Evolutionary conservation across 345 rosid genomes (phyloP).

Genomic region (Pistacia atlantica): DNA sequence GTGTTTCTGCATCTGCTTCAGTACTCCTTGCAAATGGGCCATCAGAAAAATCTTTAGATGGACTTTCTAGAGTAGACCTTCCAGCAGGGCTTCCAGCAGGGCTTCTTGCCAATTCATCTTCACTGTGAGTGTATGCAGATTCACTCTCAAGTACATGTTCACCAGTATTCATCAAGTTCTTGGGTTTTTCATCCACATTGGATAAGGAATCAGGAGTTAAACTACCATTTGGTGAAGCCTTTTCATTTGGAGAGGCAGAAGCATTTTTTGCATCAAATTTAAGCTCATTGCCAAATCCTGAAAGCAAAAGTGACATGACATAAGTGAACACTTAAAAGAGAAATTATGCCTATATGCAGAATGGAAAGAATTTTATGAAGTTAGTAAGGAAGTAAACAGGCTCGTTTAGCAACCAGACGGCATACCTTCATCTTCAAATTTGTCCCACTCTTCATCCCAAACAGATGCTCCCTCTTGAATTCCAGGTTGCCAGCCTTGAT

Average conservation of each 20-base stretch:
- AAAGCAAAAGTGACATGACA: constrained; percentile 23
- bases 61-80: constrained; percentile 57
- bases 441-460: constrained; percentile 99
- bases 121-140: constrained; percentile 65
- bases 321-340: neutral
- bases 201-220: constrained; percentile 53
- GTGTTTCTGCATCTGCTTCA: constrained; percentile 60
- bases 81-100: constrained; percentile 79
- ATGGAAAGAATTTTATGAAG: constrained; percentile 9
- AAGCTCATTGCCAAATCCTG: constrained; percentile 90
- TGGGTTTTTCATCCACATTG: constrained; percentile 49
- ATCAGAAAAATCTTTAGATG: constrained; percentile 68
- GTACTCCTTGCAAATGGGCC: constrained; percentile 55
- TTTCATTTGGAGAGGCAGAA: constrained; percentile 43
- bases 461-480: constrained; percentile 79
- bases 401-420: neutral
- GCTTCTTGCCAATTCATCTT: constrained; percentile 83
- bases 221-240: constrained; percentile 52
- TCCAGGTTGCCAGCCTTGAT: constrained; percentile 97
- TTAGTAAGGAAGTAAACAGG: constrained; percentile 4
- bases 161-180: constrained; percentile 41
- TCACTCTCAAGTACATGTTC: constrained; percentile 62
- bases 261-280: constrained; percentile 50
- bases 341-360: neutral
- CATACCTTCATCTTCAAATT: constrained; percentile 95